phyloP scores from a whole-genome alignment of 2,329 filamentous ascomycete species.

The Ophiobolus disseminans region DNA sequence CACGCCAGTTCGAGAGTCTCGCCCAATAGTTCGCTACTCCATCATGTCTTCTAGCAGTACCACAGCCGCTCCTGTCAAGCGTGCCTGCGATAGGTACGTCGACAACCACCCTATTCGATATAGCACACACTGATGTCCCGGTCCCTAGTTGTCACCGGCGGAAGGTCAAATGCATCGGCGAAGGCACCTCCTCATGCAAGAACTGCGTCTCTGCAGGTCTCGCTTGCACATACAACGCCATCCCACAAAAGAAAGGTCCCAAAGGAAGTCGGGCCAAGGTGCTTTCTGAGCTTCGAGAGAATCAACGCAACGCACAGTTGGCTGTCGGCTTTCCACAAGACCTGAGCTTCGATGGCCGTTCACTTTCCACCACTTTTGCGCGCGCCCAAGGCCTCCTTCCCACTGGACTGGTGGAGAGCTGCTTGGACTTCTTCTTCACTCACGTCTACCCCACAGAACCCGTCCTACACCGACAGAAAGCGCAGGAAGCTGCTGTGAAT shows the following conservation, averaged over 20 bases:
- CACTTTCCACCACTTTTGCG: slow-evolving; percentile 53
- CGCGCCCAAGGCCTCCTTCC: slow-evolving; percentile 58
- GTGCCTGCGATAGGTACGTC: slow-evolving; percentile 53
- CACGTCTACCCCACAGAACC: slow-evolving; percentile 71
- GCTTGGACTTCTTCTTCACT: slow-evolving; percentile 67
- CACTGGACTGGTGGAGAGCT: slow-evolving; percentile 59
- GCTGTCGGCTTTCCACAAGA: slow-evolving; percentile 50
- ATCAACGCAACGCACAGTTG: slow-evolving; percentile 54
- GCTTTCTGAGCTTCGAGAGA: slow-evolving; percentile 67
- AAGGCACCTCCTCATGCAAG: slow-evolving; percentile 63
- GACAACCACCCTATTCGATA: slow-evolving; percentile 11
- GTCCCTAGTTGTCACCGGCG: slow-evolving; percentile 53
- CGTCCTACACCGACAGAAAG: slow-evolving; percentile 59
- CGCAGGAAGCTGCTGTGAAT: slow-evolving; percentile 61
- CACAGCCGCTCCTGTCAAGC: slow-evolving; percentile 48
- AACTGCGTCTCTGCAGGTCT: slow-evolving; percentile 66
- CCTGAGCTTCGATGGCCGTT: slow-evolving; percentile 50
- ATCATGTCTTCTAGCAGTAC: slow-evolving; percentile 42
- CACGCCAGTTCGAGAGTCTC: slow-evolving; percentile 32
- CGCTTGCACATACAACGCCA: slow-evolving; percentile 69
- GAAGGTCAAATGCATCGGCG: slow-evolving; percentile 60
- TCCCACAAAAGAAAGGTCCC: slow-evolving; percentile 69
- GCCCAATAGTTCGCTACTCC: slow-evolving; percentile 25
- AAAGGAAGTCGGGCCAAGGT: slow-evolving; percentile 69
- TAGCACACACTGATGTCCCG: slow-evolving; percentile 11